Conservation (phyloP, 2,329 filamentous ascomycete genomes). For the Gyromitra esculenta region DNA sequence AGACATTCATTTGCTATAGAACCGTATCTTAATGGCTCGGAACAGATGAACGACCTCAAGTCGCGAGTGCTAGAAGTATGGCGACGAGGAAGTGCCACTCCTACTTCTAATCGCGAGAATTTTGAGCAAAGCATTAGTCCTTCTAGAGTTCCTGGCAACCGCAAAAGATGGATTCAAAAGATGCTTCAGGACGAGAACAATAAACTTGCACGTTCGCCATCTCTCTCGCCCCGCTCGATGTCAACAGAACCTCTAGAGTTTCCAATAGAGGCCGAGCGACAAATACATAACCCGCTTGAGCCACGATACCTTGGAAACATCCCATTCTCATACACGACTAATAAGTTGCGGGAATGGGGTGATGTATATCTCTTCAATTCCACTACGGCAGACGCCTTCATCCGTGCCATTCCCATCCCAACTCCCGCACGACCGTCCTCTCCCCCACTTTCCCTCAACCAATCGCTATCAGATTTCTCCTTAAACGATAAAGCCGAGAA, state of each 20-base stretch:
- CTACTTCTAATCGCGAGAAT: background rate
- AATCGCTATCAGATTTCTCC: slow-evolving; percentile 22
- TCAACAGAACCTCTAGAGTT: background rate
- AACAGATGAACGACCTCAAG: slow-evolving; percentile 13
- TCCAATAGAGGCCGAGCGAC: background rate
- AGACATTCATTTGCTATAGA: slow-evolving; percentile 36
- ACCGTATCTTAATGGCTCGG: background rate
- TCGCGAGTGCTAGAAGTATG: slow-evolving; percentile 5
- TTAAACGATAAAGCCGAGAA: background rate
- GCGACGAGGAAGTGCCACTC: slow-evolving; percentile 22
- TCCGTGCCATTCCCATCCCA: slow-evolving; percentile 60
- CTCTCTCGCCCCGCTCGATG: background rate
- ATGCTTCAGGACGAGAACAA: slow-evolving; percentile 16
- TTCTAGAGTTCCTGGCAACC: background rate
- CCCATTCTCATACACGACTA: slow-evolving; percentile 43
- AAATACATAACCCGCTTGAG: slow-evolving; percentile 50
- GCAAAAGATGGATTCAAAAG: slow-evolving; percentile 25
- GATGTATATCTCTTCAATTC: slow-evolving; percentile 62
- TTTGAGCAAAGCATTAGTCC: too few species aligned
- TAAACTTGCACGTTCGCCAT: background rate
- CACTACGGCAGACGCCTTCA: slow-evolving; percentile 63
- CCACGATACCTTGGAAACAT: slow-evolving; percentile 48
- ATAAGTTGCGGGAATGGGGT: slow-evolving; percentile 62
- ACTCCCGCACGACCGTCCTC: background rate
- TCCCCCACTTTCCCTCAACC: background rate